Evolutionary conservation across 2,329 filamentous ascomycete genomes (phyloP).

Genomic region (Exserohilum turcica): DNA sequence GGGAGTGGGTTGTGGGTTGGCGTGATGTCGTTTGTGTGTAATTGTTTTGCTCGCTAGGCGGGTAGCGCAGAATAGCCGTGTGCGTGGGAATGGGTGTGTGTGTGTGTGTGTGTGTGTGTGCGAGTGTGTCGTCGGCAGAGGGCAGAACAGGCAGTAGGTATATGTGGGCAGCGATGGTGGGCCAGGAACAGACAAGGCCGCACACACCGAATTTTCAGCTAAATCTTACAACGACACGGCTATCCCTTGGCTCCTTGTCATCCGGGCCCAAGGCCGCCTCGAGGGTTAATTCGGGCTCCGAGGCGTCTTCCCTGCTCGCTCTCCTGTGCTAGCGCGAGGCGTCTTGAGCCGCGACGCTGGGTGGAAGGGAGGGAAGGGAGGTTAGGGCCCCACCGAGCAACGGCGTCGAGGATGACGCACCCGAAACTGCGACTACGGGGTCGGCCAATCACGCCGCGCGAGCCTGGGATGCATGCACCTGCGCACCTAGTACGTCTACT

Average conservation of each 20-base stretch:
- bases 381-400: constrained; percentile 14
- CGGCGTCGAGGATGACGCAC: constrained; percentile 15
- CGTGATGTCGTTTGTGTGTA: neutral
- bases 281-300: constrained; percentile 11
- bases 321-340: constrained; percentile 14
- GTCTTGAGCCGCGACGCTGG: constrained; percentile 14
- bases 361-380: too few species aligned
- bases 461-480: neutral
- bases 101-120: too few species aligned
- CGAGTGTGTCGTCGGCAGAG: too few species aligned
- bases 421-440: constrained; percentile 2
- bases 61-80: neutral
- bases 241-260: constrained; percentile 13
- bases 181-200: constrained; percentile 17
- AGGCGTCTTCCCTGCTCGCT: constrained; percentile 13
- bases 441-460: constrained; percentile 5
- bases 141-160: neutral
- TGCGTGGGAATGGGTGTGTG: too few species aligned
- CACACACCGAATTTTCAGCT: constrained; percentile 15
- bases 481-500: too few species aligned
- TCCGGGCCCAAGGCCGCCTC: constrained; percentile 10
- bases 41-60: constrained; percentile 1
- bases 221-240: constrained; percentile 14
- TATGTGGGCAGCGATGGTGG: constrained; percentile 11
- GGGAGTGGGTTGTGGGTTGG: neutral